Conservation (phyloP, 495 filamentous ascomycete species). For the Penicillium desertorum region DNA sequence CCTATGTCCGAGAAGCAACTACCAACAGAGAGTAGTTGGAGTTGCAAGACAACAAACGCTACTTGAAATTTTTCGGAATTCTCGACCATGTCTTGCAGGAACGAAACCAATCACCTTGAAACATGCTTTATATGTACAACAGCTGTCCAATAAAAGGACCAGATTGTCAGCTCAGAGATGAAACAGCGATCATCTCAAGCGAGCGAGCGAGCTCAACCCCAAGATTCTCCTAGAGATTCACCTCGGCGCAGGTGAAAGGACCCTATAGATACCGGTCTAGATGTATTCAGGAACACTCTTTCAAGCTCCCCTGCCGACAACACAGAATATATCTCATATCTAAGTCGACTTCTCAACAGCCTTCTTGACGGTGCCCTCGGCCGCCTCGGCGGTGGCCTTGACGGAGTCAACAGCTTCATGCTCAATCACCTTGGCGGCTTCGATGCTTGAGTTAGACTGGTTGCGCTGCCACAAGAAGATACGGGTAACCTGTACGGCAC, state of each 20-base stretch:
- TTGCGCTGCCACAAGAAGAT: conserved; percentile 67
- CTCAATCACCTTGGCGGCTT: conserved; percentile 51
- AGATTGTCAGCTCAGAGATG: background rate
- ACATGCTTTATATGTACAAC: conserved; percentile 32
- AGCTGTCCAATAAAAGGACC: conserved; percentile 14
- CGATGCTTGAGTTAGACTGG: conserved; percentile 50
- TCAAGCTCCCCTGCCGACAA: background rate
- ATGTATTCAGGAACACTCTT: conserved; percentile 1
- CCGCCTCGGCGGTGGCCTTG: conserved; percentile 33
- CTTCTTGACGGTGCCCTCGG: conserved; percentile 35
- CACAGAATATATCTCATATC: background rate
- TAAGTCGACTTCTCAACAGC: conserved; percentile 31
- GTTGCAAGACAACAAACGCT: background rate
- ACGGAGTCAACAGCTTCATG: conserved; percentile 45
- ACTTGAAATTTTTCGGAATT: background rate
- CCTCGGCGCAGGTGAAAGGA: background rate
- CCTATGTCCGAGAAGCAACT: background rate
- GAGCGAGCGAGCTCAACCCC: conserved; percentile 2
- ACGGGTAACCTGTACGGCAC: conserved; percentile 74
- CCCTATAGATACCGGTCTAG: conserved; percentile 17
- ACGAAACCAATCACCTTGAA: conserved; percentile 17
- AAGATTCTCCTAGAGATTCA: background rate
- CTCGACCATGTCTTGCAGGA: background rate
- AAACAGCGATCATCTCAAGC: background rate
- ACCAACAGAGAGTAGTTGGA: background rate